These are phyloP conservation scores for Camelina sativa DNA, from an alignment of 345 rosid species.

Conservation along the genomic window DNA sequence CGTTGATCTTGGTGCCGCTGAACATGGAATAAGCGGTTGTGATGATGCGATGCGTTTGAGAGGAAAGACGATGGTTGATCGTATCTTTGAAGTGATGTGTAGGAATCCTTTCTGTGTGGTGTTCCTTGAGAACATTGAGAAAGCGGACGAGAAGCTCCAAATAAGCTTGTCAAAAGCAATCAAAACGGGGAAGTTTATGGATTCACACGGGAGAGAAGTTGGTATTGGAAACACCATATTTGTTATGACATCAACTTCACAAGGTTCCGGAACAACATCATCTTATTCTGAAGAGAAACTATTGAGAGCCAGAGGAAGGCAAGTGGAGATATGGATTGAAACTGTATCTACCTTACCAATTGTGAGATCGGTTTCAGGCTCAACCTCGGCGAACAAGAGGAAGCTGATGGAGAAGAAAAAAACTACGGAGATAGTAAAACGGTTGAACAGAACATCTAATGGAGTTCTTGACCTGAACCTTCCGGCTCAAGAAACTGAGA, in stretches of 20 bases:
- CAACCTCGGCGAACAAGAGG: constrained; percentile 52
- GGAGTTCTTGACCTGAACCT: constrained; percentile 69
- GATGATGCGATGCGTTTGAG: constrained; percentile 49
- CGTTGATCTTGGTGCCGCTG: constrained; percentile 56
- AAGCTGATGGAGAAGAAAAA: constrained; percentile 49
- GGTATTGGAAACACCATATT: constrained; percentile 60
- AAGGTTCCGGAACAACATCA: constrained; percentile 24
- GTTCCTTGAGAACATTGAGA: constrained; percentile 75
- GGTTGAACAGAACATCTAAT: constrained; percentile 46
- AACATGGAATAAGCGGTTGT: constrained; percentile 28
- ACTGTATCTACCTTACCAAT: constrained; percentile 26
- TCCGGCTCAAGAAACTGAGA: constrained; percentile 62
- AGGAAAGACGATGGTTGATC: constrained; percentile 73
- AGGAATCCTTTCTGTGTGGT: constrained; percentile 65
- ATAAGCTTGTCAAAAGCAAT: constrained; percentile 59
- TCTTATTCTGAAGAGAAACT: constrained; percentile 58
- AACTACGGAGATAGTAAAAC: constrained; percentile 47
- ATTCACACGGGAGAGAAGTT: constrained; percentile 72
- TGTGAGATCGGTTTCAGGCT: constrained; percentile 21
- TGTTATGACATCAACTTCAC: constrained; percentile 53
- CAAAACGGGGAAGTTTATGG: constrained; percentile 60
- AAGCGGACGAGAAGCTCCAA: constrained; percentile 63
- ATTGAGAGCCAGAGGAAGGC: constrained; percentile 52
- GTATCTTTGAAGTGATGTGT: constrained; percentile 61
- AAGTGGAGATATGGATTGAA: constrained; percentile 56